Evolutionary conservation across 768 basidiomycete genomes (phyloP), one percentile per base, ranked within the genome.

Genomic region (Tylopilus felleus): DNA sequence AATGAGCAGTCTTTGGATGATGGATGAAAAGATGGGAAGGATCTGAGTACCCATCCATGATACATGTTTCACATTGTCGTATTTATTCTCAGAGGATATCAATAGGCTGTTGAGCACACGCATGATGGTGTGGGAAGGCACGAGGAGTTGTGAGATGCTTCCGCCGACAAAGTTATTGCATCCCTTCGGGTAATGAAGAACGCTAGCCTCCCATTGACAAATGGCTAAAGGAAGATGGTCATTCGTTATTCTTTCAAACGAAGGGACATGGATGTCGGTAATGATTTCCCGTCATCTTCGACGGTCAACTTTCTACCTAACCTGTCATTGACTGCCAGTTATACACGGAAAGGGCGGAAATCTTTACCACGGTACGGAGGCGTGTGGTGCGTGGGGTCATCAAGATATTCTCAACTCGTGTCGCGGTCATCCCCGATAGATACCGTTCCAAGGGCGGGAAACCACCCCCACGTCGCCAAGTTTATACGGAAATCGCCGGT

Each of bases 381-480:
- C 5, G 17, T 17, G 35, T 16, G 35, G 25, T 27, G 25, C 25
- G 25, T 27, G 25, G 7, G 25, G 6, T 17, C 12, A 36, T 36
- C 35, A 36, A 17, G 12, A 7, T 13, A 39, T 17, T 39, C 10
- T 38, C 41, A 12, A 36, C 27, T 38, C 51, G 54, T 22, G 36
- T 29, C 2, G 19, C 14, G 16, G 36, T 53, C 27, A 5, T 60
- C 47, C 14, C 58, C 63, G 33, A 47, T 47, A 46, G 70, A 58
- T 28, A 72, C 31, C 48, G 51, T 64, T 19, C 66, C 65, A 27
- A 56, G 60, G 0, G 63, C 63, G 0, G 87, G 87, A 61, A 89
- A 88, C 88, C 88, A 90, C 8, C 87, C 88, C 67, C 73, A 88
- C 12, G 58, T 65, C 7, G 65, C 58, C 33, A 89, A 67, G 68